Evolutionary conservation across 352 stramenopile species (phyloP), one percentile per base, ranked within the genome.

Genomic region (Phytopythium vexans): DNA sequence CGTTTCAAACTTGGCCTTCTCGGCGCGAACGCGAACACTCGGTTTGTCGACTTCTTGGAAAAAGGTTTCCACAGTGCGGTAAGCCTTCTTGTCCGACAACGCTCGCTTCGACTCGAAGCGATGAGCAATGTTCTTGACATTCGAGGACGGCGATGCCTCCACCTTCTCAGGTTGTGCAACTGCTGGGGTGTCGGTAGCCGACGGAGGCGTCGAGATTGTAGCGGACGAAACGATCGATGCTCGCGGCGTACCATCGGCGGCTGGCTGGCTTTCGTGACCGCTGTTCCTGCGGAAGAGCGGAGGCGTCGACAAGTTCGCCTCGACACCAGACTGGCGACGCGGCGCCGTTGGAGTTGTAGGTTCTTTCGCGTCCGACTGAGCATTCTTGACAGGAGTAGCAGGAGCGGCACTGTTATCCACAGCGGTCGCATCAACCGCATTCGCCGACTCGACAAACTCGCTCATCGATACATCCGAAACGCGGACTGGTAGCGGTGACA

Each of bases 81-180:
- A 27, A 27, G 21, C 21, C 21, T 65, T 58, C 16, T 81, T 68
- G n/a, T 86, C 60, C 14, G 70, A 82, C 47, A 82, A 63, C 43
- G 73, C 55, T 38, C 77, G 70, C 56, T 88, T 85, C 4, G 56
- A 74, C 63, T 90, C 79, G 50, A 90, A 89, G 12, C 76, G 74
- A 42, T 70, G 70, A 9, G 73, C 73, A 43, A 89, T 80, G 31
- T 71, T 70, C 42, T 66, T 68, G 16, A 89, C 68, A 14, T 52
- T 62, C 16, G 64, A 53, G 6, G 38, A 38, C n/a, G 9, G 50
- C 2, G 31, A 33, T 15, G 38, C 49, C 50, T 56, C 39, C 31
- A 46, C 11, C 14, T 52, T 15, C 15, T 42, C 32, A 27, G 7
- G 9, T 38, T 33, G 31, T 49, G 50, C 6, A 48, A 10, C 50